Conservation (phyloP, 495 filamentous ascomycete species). For the Sordaria brevicollis region DNA sequence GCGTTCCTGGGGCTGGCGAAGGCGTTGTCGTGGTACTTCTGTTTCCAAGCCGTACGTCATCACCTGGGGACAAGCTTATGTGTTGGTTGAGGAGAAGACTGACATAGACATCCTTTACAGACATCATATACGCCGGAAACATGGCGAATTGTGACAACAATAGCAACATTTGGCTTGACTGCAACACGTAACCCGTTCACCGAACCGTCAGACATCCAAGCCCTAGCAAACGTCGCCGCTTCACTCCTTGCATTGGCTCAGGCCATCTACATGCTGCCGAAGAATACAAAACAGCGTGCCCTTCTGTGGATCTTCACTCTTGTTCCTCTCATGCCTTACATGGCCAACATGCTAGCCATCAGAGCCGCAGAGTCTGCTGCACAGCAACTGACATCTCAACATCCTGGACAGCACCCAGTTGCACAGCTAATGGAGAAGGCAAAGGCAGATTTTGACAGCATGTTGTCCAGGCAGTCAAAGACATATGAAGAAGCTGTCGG, state of each 20-base stretch:
- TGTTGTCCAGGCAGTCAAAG: constrained; percentile 36
- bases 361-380: background rate
- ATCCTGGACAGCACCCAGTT: constrained; percentile 31
- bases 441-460: constrained; percentile 23
- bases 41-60: constrained; percentile 14
- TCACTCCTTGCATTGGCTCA: constrained; percentile 14
- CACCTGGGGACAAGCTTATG: background rate
- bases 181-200: constrained; percentile 13
- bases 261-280: constrained; percentile 14
- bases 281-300: constrained; percentile 1
- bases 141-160: constrained; percentile 13
- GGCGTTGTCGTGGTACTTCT: constrained; percentile 20
- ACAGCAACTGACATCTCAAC: background rate
- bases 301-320: constrained; percentile 10
- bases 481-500: constrained; percentile 29
- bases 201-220: constrained; percentile 8
- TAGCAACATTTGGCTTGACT: constrained; percentile 17
- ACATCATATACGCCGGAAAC: constrained; percentile 6
- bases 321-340: constrained; percentile 10
- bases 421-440: constrained; percentile 32
- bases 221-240: constrained; percentile 2
- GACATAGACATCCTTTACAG: background rate
- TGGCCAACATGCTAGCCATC: constrained; percentile 8
- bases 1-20: constrained; percentile 8
- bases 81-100: background rate